Evolutionary conservation across 208 protist genomes (phyloP), one percentile per base, ranked within the genome.

Genomic region (Wallacemonas sp.): DNA sequence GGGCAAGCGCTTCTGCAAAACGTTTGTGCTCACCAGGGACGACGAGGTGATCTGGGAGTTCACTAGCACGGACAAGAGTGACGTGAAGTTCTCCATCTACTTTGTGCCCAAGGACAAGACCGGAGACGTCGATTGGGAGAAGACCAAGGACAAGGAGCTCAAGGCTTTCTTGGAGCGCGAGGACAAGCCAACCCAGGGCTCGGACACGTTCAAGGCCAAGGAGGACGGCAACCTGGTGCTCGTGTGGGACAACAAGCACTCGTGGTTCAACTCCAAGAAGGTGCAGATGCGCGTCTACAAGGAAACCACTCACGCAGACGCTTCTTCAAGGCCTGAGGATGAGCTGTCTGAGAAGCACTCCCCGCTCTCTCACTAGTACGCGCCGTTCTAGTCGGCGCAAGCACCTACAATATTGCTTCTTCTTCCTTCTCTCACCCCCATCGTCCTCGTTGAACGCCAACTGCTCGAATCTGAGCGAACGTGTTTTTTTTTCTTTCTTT

Each of bases 261-360:
- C 81, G 26, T 82, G 86, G 73, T 73, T 84, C 46, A 66, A 72
- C 32, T 50, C 65, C 42, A 82, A 83, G 36, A 71, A 59, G 12
- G 54, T 93, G 16, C 87, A 93, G 59, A 79, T 89, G 76, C 69
- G 72, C 10, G 76, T 90, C 22, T 87, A 81, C 70, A 89, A 86
- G 66, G 33, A 67, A n/a, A 3, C 38, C 25, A 36, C 8, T 2
- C 28, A 52, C 14, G 65, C 45, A 10, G 16, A 49, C 5, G 29
- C 8, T 3, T 8, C 32, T 31, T 2, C 26, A 4, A 23, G 25
- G 32, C 5, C 8, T 20, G 55, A 62, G 20, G 49, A 7, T 11
- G n/a, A 50, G 44, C 7, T 11, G 10, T 59, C 52, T 23, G 52
- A 59, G 14, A 23, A 12, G 5, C 52, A 59, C 52, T 59, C 52